Evolutionary conservation across 2,329 filamentous ascomycete species (phyloP).

Genomic region (Aaosphaeria pasadenensis): DNA sequence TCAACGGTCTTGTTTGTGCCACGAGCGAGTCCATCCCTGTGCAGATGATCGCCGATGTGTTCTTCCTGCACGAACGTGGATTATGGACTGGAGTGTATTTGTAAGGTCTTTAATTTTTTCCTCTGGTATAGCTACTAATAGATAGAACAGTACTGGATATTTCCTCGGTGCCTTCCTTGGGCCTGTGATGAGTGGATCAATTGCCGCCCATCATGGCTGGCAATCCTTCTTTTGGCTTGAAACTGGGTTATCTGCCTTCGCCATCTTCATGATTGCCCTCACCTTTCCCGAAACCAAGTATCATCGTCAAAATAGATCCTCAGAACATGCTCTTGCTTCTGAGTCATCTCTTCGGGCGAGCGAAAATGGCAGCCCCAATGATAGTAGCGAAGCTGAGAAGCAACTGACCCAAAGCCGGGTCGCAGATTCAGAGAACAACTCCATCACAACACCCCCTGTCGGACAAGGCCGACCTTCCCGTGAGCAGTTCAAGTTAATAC

Average conservation of each 20-base stretch:
- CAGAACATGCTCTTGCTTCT: slow-evolving; percentile 1
- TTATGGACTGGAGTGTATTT: slow-evolving; percentile 40
- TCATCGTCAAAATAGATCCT: slow-evolving; percentile 20
- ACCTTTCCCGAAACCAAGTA: slow-evolving; percentile 45
- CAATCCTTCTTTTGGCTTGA: slow-evolving; percentile 48
- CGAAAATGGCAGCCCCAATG: not conserved
- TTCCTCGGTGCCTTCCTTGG: slow-evolving; percentile 44
- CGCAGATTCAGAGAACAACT: slow-evolving; percentile 20
- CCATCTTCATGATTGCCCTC: slow-evolving; percentile 38
- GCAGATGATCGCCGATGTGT: slow-evolving; percentile 45
- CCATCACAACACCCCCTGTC: slow-evolving; percentile 12
- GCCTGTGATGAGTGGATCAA: slow-evolving; percentile 43
- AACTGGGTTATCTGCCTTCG: slow-evolving; percentile 38
- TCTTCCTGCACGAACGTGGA: slow-evolving; percentile 45
- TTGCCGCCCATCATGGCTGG: slow-evolving; percentile 43
- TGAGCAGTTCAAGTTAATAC: slow-evolving; percentile 37
- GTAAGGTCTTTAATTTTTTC: slow-evolving; percentile 10
- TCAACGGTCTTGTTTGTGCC: slow-evolving; percentile 43
- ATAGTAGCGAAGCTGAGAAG: slow-evolving; percentile 24
- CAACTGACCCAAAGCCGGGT: slow-evolving; percentile 13
- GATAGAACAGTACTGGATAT: slow-evolving; percentile 33
- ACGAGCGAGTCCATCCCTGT: slow-evolving; percentile 44
- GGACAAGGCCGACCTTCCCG: slow-evolving; percentile 39
- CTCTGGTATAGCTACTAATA: slow-evolving; percentile 1
- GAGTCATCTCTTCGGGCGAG: not conserved